Evolutionary conservation across 2,329 filamentous ascomycete genomes (phyloP), one percentile per base, ranked within the genome.

Genomic region (Dichotomopilus funicola): DNA sequence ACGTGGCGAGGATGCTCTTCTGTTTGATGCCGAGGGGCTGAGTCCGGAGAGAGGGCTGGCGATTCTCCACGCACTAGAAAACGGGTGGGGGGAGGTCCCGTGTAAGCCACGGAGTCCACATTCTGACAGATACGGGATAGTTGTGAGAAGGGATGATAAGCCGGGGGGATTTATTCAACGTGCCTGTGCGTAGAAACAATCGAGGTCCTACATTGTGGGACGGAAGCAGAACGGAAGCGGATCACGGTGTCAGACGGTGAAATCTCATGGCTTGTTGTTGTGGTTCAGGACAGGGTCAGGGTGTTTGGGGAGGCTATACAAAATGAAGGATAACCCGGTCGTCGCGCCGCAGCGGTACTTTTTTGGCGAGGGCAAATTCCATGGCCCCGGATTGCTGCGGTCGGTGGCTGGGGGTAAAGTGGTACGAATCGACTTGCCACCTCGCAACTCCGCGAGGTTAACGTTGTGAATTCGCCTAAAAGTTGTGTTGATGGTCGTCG

Each of bases 151-250:
- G 4, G 8, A 9, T 40, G 37, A 9, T 9, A 40, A 42, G 40
- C 41, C 7, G 41, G 41, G 12, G 40, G 41, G 41, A 5, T 7
- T 13, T 12, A 12, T 53, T 1, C 36, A n/a, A 51, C 62, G 43
- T 62, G 55, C 91, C 49, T 90, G 89, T 27, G 91, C 91, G 70
- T 97, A 97, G 76, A 97, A 97, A 75, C 89, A 95, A 74, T 92
- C 89, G 69, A 91, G 89, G 70, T 89, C 84, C 83, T 87, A 54
- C 19, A 27, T 27, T 11, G 44, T 3, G 35, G 31, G 35, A 52
- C 11, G 31, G 11, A 45, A 59, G 48, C 52, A 46, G 8, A 12
- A 49, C 41, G 27, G 42, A 5, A 56, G 51, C 19, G 58, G 53
- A n/a, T 11, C 40, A 9, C 53, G 35, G 58, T 44, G 52, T 47